Evolutionary conservation across 1,284 basidiomycete genomes (phyloP).

Genomic region (Cutaneotrichosporon sp.): DNA sequence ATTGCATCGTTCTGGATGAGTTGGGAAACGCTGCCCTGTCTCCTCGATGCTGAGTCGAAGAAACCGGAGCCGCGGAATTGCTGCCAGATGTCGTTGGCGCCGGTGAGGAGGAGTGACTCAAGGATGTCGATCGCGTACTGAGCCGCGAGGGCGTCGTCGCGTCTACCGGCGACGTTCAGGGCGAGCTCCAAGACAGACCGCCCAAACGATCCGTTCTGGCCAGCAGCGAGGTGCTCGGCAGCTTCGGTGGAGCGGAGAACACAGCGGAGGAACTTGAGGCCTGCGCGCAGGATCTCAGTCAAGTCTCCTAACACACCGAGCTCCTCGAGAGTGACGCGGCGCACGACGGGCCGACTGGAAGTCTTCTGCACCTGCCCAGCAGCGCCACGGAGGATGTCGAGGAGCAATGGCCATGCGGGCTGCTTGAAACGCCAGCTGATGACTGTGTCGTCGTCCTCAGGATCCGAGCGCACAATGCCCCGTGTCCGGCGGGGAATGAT

Average conservation of each 20-base stretch:
- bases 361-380: constrained; percentile 26
- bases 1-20: constrained; percentile 38
- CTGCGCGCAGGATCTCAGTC: constrained; percentile 30
- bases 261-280: constrained; percentile 35
- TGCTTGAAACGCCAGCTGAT: constrained; percentile 34
- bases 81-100: constrained; percentile 33
- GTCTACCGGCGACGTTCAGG: constrained; percentile 24
- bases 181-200: constrained; percentile 34
- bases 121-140: constrained; percentile 39
- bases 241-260: constrained; percentile 31
- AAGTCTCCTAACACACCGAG: constrained; percentile 34
- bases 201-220: constrained; percentile 5
- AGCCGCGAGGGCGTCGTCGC: constrained; percentile 21
- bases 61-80: constrained; percentile 40
- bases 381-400: constrained; percentile 41
- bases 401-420: constrained; percentile 37
- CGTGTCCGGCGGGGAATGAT: constrained; percentile 33
- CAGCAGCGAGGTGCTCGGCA: constrained; percentile 11
- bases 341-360: background rate
- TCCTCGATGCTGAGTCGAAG: constrained; percentile 38
- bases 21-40: constrained; percentile 30
- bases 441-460: constrained; percentile 21
- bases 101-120: constrained; percentile 34
- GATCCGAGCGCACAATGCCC: constrained; percentile 28
- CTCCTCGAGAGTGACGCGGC: constrained; percentile 33